A percentile compares a stretch with the other conserved stretches of the same genome.
Conservation (phyloP, 768 basidiomycete genomes). For the Pilatotrama ljubarskyi region DNA sequence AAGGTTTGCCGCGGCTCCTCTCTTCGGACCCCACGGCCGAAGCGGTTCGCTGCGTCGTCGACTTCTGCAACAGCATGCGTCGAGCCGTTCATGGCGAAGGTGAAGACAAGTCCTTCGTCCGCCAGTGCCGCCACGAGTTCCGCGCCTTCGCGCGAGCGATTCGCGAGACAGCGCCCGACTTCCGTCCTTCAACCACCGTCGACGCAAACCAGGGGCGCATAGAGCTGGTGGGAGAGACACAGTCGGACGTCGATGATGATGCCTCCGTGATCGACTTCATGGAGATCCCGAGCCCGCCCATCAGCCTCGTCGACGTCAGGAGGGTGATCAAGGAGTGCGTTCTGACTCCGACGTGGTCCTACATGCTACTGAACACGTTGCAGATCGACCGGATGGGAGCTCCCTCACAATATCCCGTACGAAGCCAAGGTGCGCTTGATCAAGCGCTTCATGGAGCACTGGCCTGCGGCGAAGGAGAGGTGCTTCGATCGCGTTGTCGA, state of each 20-base stretch:
- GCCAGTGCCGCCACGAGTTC: conserved; percentile 37
- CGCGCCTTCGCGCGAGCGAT: conserved; percentile 36
- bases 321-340: conserved; percentile 37
- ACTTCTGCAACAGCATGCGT: conserved; percentile 45
- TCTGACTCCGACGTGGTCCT: background rate
- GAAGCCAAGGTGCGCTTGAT: conserved; percentile 42
- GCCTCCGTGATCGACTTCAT: background rate
- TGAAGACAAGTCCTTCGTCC: conserved; percentile 39
- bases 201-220: background rate
- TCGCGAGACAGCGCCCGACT: conserved; percentile 43
- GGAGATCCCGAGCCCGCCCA: background rate
- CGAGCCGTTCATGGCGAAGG: conserved; percentile 34
- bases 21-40: conserved; percentile 41
- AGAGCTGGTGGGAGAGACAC: background rate
- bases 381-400: conserved; percentile 45
- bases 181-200: conserved; percentile 31
- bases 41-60: conserved; percentile 43
- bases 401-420: conserved; percentile 43
- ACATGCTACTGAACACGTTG: background rate
- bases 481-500: conserved; percentile 38
- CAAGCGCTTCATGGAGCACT: conserved; percentile 33
- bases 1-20: conserved; percentile 41
- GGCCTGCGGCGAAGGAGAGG: conserved; percentile 36
- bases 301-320: conserved; percentile 36
- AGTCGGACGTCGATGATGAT: background rate